Base-by-base conservation (phyloP, 129 eudicot species). In the Flaveria sonorensis region DNA sequence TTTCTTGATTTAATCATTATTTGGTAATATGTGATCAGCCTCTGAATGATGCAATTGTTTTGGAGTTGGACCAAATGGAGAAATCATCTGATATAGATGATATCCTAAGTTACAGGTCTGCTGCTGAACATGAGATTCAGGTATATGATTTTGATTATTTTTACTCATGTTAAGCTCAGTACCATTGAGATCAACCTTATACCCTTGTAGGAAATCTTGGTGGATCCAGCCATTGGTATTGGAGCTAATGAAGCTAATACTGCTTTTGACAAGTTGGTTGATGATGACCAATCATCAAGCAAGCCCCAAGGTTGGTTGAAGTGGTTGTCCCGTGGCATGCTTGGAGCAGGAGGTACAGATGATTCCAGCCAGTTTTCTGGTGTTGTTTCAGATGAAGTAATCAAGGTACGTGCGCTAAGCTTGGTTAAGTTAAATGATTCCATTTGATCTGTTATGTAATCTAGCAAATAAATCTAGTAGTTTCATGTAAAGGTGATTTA, bases 281-380 rank as follows among this genome's bases (percentile, higher is more conserved):
- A 82, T 72, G 92, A 85, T 82, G 97, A 87, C 63, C 87, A 74
- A 36, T 30, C 81, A 63, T 69, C 96, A 67, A 78, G 80, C 77
- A 93, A 84, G 78, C 89, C 96, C 20, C 93, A 92, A 78, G 97
- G 99, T 75, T 94, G 99, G 99, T 82, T 94, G 74, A 94, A 94
- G 74, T 94, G 99, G 99, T 78, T 94, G 70, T 94, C 99, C 42
- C 92, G 92, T 81, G 99, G 99, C 72, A 90, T 94, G 96, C 96
- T 94, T 72, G 99, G 99, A 85, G 99, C 99, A 46, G 97, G 96
- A 23, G 99, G 99, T 70, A 94, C 97, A 52, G 93, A 89, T 81
- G 99, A 89, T 83, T 89, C 99, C 71, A 81, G 84, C 79, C 93
- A 87, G 67, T 94, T 94, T 79, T 94, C 97, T 81, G 99, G 99